Conservation (phyloP, 768 basidiomycete genomes). For the Suillus brevipes region DNA sequence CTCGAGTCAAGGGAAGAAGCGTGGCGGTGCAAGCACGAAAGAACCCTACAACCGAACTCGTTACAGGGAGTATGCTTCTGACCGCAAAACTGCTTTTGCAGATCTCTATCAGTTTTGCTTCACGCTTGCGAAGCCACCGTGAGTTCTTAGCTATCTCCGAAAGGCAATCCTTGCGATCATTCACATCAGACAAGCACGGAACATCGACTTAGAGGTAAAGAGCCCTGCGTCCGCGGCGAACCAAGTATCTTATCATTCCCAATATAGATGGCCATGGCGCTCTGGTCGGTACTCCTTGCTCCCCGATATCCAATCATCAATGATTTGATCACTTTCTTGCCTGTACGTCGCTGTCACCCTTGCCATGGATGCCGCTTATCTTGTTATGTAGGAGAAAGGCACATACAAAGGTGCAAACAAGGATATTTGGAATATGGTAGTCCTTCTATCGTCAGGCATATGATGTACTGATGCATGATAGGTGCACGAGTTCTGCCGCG, state of each 20-base stretch:
- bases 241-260: neutral
- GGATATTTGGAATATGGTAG: constrained; percentile 85
- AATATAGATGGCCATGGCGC: constrained; percentile 61
- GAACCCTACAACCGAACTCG: constrained; percentile 57
- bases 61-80: constrained; percentile 50
- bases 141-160: constrained; percentile 30
- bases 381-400: constrained; percentile 39
- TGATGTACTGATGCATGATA: constrained; percentile 27
- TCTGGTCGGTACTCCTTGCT: constrained; percentile 76
- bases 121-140: constrained; percentile 69
- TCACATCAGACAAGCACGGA: constrained; percentile 57
- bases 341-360: constrained; percentile 38
- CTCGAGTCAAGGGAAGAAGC: constrained; percentile 34
- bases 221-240: neutral
- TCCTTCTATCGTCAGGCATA: constrained; percentile 8
- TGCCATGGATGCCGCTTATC: neutral
- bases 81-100: constrained; percentile 54
- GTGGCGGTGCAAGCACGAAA: constrained; percentile 12
- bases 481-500: constrained; percentile 77
- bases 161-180: neutral
- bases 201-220: constrained; percentile 79
- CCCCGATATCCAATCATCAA: constrained; percentile 64
- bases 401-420: constrained; percentile 79
- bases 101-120: constrained; percentile 76
- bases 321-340: constrained; percentile 68